A percentile compares a stretch with the other conserved stretches of the same genome.
Evolutionary conservation across 305 asterid species (phyloP).

Genomic region (Plantago coronopus): DNA sequence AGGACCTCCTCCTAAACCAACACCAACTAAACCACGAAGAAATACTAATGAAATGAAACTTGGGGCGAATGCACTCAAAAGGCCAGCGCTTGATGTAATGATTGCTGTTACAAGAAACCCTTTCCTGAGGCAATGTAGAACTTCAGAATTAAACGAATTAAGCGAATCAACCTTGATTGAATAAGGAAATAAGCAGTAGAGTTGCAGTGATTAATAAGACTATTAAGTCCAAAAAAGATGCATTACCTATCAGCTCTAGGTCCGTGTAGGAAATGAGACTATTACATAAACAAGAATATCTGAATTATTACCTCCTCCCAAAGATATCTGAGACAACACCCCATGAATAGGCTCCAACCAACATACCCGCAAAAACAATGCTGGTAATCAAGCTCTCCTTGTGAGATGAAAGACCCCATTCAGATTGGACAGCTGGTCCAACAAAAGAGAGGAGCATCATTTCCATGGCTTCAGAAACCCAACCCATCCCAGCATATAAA

Average conservation of each 20-base stretch:
- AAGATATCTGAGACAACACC: slow-evolving; percentile 58
- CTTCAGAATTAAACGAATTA: slow-evolving; percentile 15
- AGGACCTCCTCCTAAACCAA: slow-evolving; percentile 70
- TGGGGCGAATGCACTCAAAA: slow-evolving; percentile 57
- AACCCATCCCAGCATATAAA: slow-evolving; percentile 68
- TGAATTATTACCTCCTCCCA: slow-evolving; percentile 55
- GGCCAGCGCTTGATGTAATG: slow-evolving; percentile 53
- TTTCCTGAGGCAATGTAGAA: slow-evolving; percentile 39
- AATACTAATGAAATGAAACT: slow-evolving; percentile 37
- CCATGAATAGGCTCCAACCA: slow-evolving; percentile 66
- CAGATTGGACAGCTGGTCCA: slow-evolving; percentile 70
- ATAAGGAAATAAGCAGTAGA: too few relatives aligned
- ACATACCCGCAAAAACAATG: slow-evolving; percentile 64
- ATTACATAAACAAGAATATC: not conserved
- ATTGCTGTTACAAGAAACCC: slow-evolving; percentile 57
- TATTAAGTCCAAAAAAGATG: too few relatives aligned
- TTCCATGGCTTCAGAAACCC: slow-evolving; percentile 80
- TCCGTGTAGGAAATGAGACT: too few relatives aligned
- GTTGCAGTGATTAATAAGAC: too few relatives aligned
- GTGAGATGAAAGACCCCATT: slow-evolving; percentile 63
- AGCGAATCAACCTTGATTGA: too few relatives aligned
- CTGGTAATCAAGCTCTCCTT: slow-evolving; percentile 65
- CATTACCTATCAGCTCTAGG: too few relatives aligned
- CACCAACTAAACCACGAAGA: slow-evolving; percentile 56
- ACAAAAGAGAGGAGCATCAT: slow-evolving; percentile 77